Evolutionary conservation across 2,329 filamentous ascomycete species (phyloP).

Genomic region (Mariannaea elegans): DNA sequence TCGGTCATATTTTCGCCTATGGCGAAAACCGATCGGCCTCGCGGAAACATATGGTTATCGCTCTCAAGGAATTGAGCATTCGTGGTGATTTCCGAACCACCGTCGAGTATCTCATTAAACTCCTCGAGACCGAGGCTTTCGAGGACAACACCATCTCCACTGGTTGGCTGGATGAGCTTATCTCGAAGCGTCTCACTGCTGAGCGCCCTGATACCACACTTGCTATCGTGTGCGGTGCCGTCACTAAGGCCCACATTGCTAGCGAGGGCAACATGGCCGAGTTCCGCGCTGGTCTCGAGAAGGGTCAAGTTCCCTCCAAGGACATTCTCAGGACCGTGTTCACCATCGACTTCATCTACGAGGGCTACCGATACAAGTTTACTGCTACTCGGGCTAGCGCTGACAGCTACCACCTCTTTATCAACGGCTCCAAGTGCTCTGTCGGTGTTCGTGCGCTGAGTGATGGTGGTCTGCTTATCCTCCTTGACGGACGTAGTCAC

Average conservation of each 20-base stretch:
- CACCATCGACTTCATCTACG: constrained; percentile 98
- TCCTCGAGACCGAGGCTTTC: constrained; percentile 97
- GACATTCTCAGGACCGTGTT: constrained; percentile 98
- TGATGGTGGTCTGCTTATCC: constrained; percentile 90
- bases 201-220: constrained; percentile 94
- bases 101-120: constrained; percentile 98
- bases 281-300: constrained; percentile 89
- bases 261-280: constrained; percentile 89
- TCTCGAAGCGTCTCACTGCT: constrained; percentile 95
- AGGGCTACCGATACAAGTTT: constrained; percentile 96
- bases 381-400: constrained; percentile 91
- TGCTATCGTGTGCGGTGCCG: constrained; percentile 93
- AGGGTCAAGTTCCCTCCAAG: constrained; percentile 96
- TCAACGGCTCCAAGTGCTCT: constrained; percentile 96
- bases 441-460: constrained; percentile 92
- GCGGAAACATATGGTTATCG: constrained; percentile 98
- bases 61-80: constrained; percentile 98
- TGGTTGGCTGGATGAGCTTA: constrained; percentile 98
- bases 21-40: constrained; percentile 97
- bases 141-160: constrained; percentile 99
- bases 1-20: constrained; percentile 99
- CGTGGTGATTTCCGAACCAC: constrained; percentile 99
- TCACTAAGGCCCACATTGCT: constrained; percentile 94
- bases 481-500: constrained; percentile 92
- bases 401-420: constrained; percentile 97